phyloP scores from a whole-genome alignment of 139 green algal genomes.

The Chlorella vulgaris region DNA sequence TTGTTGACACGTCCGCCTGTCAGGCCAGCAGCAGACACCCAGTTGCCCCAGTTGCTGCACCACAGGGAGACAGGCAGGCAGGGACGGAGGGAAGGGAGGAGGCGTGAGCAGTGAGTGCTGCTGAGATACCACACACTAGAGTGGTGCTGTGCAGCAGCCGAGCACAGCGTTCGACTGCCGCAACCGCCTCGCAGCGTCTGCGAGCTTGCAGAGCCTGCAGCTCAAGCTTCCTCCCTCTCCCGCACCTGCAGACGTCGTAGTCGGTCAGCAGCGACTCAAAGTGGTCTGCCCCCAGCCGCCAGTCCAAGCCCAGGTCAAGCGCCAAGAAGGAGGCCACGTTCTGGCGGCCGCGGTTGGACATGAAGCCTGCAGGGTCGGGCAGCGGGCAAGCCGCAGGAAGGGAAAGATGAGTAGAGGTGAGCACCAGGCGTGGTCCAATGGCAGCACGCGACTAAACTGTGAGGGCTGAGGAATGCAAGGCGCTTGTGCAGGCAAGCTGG shows the following conservation, averaged over 20 bases:
- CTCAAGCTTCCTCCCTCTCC: too few relatives aligned
- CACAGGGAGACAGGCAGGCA: too few relatives aligned
- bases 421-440: neutral
- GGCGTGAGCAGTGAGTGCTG: neutral
- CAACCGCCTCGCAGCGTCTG: too few relatives aligned
- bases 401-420: neutral
- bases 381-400: neutral
- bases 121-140: neutral
- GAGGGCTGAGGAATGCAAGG: neutral
- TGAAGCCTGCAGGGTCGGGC: conserved; percentile 74
- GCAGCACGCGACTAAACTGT: neutral
- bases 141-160: too few relatives aligned
- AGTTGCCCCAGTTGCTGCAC: conserved; percentile 89
- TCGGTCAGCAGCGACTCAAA: conserved; percentile 93
- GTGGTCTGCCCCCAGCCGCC: conserved; percentile 83
- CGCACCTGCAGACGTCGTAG: conserved; percentile 76
- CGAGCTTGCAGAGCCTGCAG: too few relatives aligned
- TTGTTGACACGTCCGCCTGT: conserved; percentile 86
- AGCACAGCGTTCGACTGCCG: too few relatives aligned
- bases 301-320: conserved; percentile 93
- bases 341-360: conserved; percentile 95
- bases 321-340: conserved; percentile 91
- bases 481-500: too few relatives aligned
- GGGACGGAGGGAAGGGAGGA: neutral
- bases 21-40: conserved; percentile 74